phyloP scores from a whole-genome alignment of 495 filamentous ascomycete genomes.

The Penicillium salamii region DNA sequence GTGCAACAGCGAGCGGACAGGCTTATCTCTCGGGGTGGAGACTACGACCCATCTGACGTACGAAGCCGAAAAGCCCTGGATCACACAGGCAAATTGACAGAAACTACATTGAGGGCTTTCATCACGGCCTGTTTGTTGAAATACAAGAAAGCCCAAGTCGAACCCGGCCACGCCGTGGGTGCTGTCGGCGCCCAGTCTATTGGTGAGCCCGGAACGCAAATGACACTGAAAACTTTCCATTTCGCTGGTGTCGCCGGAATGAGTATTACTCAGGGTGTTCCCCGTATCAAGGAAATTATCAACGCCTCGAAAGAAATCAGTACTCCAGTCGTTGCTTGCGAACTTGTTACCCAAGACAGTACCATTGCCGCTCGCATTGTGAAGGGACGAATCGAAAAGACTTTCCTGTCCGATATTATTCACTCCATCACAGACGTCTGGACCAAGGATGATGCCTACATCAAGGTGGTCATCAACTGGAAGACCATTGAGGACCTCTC shows the following conservation, averaged over 20 bases:
- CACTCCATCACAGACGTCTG: constrained; percentile 78
- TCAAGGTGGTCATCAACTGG: constrained; percentile 74
- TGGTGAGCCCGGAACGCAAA: constrained; percentile 97
- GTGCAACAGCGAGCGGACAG: constrained; percentile 56
- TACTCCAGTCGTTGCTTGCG: constrained; percentile 88
- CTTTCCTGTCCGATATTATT: constrained; percentile 55
- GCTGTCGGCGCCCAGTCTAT: constrained; percentile 97
- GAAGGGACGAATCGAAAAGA: constrained; percentile 84
- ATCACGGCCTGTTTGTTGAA: constrained; percentile 80
- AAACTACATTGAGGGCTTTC: constrained; percentile 67
- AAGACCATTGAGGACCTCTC: constrained; percentile 73
- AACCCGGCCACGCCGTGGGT: constrained; percentile 96
- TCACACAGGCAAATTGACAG: constrained; percentile 77
- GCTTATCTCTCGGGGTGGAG: constrained; percentile 44
- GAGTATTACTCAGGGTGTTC: constrained; percentile 98
- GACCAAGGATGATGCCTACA: constrained; percentile 66
- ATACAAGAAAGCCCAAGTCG: constrained; percentile 83
- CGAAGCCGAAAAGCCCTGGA: constrained; percentile 50
- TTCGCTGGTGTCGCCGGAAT: constrained; percentile 99
- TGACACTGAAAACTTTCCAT: constrained; percentile 99
- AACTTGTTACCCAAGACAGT: constrained; percentile 64
- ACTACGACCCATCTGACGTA: constrained; percentile 37
- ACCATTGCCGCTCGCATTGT: constrained; percentile 79
- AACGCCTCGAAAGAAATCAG: constrained; percentile 91
- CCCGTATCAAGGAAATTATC: constrained; percentile 99